A percentile compares a stretch with the other conserved stretches of the same genome.
Conservation (phyloP, 805 yeast species). For the Saturnispora saitoi region DNA sequence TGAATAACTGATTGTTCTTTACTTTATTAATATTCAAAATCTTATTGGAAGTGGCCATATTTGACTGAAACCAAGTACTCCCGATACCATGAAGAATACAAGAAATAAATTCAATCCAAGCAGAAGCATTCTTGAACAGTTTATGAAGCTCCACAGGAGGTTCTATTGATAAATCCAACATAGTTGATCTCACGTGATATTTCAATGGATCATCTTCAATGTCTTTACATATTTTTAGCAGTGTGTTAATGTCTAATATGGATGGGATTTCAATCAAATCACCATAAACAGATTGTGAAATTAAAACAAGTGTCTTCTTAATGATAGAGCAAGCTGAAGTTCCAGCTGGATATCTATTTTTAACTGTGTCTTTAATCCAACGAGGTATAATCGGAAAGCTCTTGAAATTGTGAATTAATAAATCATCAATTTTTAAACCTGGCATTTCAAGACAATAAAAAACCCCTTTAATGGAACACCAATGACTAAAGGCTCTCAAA, state of each 20-base stretch:
- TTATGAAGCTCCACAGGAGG: slow-evolving; percentile 14
- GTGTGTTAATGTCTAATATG: slow-evolving; percentile 23
- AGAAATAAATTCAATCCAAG: slow-evolving; percentile 16
- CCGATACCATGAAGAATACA: slow-evolving; percentile 20
- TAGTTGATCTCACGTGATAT: slow-evolving; percentile 36
- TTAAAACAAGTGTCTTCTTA: slow-evolving; percentile 30
- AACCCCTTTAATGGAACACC: slow-evolving; percentile 45
- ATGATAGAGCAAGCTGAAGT: slow-evolving; percentile 39
- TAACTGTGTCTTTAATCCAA: slow-evolving; percentile 33
- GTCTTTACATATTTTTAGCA: slow-evolving; percentile 34
- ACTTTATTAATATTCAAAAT: slow-evolving; percentile 15
- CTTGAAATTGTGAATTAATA: slow-evolving; percentile 26
- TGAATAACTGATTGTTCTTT: slow-evolving; percentile 10
- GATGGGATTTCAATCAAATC: slow-evolving; percentile 32
- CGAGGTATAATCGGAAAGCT: slow-evolving; percentile 35
- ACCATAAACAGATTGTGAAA: slow-evolving; percentile 32
- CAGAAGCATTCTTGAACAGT: slow-evolving; percentile 10
- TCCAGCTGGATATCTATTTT: slow-evolving; percentile 45
- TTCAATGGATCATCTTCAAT: slow-evolving; percentile 40
- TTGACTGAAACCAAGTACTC: slow-evolving; percentile 9
- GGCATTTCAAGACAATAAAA: slow-evolving; percentile 34
- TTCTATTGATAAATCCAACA: slow-evolving; percentile 15
- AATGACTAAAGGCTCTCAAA: slow-evolving; percentile 43
- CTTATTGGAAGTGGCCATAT: slow-evolving; percentile 16
- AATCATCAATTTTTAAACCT: slow-evolving; percentile 29